These are phyloP conservation scores for Raphanus sativus DNA, from an alignment of 345 rosid species.

Conservation along the genomic window DNA sequence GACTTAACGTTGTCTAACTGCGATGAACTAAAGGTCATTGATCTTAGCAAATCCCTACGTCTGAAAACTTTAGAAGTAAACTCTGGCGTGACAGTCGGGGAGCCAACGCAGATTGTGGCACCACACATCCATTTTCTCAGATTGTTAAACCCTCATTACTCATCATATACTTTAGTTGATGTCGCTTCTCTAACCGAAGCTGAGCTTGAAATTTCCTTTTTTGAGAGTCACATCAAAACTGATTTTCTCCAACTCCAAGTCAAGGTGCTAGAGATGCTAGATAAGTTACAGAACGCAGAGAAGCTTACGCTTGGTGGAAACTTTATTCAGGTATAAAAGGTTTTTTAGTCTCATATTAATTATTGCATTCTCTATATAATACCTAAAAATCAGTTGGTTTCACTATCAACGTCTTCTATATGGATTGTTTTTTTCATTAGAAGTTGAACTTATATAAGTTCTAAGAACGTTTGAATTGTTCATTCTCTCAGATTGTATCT, in stretches of 20 bases:
- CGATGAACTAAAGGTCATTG: background rate
- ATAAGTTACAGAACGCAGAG: conserved; percentile 2
- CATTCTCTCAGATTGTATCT: background rate
- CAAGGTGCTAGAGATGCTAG: background rate
- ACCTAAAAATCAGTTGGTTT: too few species aligned
- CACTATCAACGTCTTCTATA: too few species aligned
- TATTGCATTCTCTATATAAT: too few species aligned
- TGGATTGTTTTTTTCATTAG: too few species aligned
- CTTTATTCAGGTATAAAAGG: background rate
- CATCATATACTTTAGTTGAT: background rate
- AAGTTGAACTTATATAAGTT: too few species aligned
- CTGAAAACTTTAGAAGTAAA: background rate
- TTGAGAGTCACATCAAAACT: too few species aligned
- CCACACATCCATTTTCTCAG: background rate
- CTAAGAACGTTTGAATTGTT: too few species aligned
- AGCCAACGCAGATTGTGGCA: background rate
- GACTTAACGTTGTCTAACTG: background rate
- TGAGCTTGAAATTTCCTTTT: background rate
- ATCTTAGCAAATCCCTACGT: background rate
- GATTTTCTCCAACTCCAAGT: background rate
- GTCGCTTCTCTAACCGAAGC: conserved; percentile 21
- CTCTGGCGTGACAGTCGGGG: background rate
- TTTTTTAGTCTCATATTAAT: too few species aligned
- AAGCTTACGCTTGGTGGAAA: conserved; percentile 4
- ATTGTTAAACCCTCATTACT: background rate